These are phyloP conservation scores for Aspergillus pseudoviridinutans DNA, from an alignment of 2,329 filamentous ascomycete genomes.

Conservation along the genomic window DNA sequence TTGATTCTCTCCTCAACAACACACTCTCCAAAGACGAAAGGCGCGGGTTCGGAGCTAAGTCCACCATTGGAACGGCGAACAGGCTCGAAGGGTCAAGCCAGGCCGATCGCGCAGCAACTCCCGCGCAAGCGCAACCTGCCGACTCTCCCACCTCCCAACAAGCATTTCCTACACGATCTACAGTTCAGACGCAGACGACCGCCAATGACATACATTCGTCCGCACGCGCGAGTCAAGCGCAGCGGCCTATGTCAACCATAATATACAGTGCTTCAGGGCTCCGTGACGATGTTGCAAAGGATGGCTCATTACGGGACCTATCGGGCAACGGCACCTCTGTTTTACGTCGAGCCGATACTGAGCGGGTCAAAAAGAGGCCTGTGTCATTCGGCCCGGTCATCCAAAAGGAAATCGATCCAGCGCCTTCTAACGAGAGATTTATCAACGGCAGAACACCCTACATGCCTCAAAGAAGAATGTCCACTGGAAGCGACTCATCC, in stretches of 20 bases:
- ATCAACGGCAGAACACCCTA: conserved; percentile 6
- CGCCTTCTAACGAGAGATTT: conserved; percentile 1
- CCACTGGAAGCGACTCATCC: conserved; percentile 62
- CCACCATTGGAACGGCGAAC: neutral
- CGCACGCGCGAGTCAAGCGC: conserved; percentile 9
- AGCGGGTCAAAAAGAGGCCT: conserved; percentile 15
- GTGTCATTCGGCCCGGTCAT: conserved; percentile 21
- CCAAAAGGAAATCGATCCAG: conserved; percentile 11
- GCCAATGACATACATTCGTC: conserved; percentile 4
- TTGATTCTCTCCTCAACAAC: neutral
- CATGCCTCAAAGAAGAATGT: conserved; percentile 50
- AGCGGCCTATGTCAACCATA: conserved; percentile 18
- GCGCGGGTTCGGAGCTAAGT: neutral
- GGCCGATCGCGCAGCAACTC: conserved; percentile 20
- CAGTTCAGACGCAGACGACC: neutral
- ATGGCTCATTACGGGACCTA: conserved; percentile 1
- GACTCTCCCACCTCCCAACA: conserved; percentile 16
- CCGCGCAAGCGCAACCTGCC: conserved; percentile 13
- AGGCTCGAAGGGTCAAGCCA: conserved; percentile 13
- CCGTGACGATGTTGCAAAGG: conserved; percentile 6
- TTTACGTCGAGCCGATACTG: neutral
- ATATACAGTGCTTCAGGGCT: conserved; percentile 11
- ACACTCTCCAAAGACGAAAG: neutral
- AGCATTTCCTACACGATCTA: conserved; percentile 4
- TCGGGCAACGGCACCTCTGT: conserved; percentile 5